phyloP scores from a whole-genome alignment of 2,329 filamentous ascomycete genomes.

The Talaromyces sp. region DNA sequence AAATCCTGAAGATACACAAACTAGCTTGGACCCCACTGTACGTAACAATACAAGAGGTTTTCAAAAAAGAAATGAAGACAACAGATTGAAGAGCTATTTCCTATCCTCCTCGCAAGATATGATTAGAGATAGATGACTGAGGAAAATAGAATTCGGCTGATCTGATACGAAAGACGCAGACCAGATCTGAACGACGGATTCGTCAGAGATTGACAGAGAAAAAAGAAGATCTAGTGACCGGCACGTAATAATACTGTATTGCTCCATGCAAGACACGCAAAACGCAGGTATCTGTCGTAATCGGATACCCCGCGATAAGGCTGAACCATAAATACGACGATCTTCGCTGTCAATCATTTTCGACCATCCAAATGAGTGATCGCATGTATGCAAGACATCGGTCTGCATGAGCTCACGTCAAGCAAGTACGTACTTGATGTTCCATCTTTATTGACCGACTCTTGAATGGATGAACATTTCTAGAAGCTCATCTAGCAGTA shows the following conservation, averaged over 20 bases:
- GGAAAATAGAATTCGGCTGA: neutral
- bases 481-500: neutral
- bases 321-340: neutral
- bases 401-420: neutral
- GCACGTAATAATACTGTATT: slow-evolving; percentile 3
- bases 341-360: neutral
- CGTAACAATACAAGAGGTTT: neutral
- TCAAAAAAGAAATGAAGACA: neutral
- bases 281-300: neutral
- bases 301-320: slow-evolving; percentile 7
- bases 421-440: neutral
- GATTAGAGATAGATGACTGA: neutral
- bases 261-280: neutral
- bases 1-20: slow-evolving; percentile 7
- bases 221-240: neutral
- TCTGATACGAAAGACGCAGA: neutral
- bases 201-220: neutral
- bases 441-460: neutral
- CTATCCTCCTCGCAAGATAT: neutral
- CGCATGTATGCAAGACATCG: neutral
- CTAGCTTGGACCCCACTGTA: slow-evolving; percentile 5
- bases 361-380: no score
- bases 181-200: slow-evolving; percentile 1
- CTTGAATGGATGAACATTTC: neutral
- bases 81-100: neutral